These are phyloP conservation scores for Rhodotorula kratochvilovae DNA, from an alignment of 768 basidiomycete genomes.

Conservation along the genomic window DNA sequence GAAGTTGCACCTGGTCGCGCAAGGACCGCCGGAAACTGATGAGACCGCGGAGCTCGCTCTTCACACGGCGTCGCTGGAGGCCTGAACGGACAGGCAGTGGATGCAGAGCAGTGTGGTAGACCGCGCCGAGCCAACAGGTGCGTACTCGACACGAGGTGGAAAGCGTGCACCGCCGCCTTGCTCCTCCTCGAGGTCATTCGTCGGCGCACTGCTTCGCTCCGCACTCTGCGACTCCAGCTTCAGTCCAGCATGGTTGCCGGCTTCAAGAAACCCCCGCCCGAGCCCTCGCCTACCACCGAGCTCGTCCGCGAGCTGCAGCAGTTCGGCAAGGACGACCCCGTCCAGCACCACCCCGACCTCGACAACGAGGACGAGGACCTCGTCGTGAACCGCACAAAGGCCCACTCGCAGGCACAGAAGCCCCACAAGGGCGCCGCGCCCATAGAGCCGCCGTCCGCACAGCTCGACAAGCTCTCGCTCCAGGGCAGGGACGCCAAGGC, in stretches of 20 bases:
- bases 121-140: too few species aligned
- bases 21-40: too few species aligned
- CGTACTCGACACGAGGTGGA: too few species aligned
- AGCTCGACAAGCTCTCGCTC: constrained; percentile 3
- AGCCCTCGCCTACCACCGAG: constrained; percentile 4
- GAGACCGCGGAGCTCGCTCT: too few species aligned
- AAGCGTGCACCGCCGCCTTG: too few species aligned
- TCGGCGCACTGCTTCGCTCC: background rate
- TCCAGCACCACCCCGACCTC: background rate
- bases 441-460: background rate
- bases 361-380: constrained; percentile 26
- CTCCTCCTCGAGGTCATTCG: background rate
- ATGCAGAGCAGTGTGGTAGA: too few species aligned
- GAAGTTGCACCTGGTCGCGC: too few species aligned
- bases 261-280: background rate
- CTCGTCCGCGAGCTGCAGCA: constrained; percentile 28
- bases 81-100: too few species aligned
- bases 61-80: too few species aligned
- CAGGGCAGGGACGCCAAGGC: background rate
- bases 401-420: background rate
- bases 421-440: background rate
- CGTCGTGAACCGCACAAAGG: background rate
- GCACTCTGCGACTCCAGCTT: background rate
- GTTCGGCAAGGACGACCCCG: constrained; percentile 20
- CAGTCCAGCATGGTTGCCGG: background rate